phyloP scores from a whole-genome alignment of 2,329 filamentous ascomycete genomes.

The Aspergillus caelatus region DNA sequence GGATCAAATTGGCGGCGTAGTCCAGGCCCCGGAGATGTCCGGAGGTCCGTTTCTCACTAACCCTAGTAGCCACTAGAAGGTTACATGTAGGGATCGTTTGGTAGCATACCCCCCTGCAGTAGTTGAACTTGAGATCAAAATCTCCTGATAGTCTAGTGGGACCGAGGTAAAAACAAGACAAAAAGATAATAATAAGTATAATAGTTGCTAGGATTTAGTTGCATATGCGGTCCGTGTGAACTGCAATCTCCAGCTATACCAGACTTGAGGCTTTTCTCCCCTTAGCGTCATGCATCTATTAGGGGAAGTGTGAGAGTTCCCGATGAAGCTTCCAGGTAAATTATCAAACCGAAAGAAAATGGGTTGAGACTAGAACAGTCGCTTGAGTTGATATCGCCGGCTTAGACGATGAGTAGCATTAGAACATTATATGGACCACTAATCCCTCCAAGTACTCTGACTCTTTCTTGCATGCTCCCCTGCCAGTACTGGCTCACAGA shows the following conservation, averaged over 20 bases:
- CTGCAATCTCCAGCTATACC: background rate
- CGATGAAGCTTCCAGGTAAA: background rate
- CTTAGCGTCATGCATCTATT: background rate
- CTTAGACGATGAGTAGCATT: background rate
- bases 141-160: background rate
- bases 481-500: background rate
- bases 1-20: background rate
- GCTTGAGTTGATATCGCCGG: background rate
- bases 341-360: background rate
- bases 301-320: background rate
- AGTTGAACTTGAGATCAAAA: background rate
- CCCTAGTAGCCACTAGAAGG: background rate
- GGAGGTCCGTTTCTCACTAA: background rate
- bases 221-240: background rate
- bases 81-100: background rate
- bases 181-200: background rate
- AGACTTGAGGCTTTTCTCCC: background rate
- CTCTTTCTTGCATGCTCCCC: background rate
- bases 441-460: background rate
- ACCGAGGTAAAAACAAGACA: background rate
- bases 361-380: background rate
- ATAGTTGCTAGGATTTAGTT: background rate
- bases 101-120: background rate
- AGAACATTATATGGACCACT: background rate
- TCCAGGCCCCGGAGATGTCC: background rate